These are phyloP conservation scores for Malassezia equina DNA, from an alignment of 1,284 basidiomycete species.

Conservation along the genomic window DNA sequence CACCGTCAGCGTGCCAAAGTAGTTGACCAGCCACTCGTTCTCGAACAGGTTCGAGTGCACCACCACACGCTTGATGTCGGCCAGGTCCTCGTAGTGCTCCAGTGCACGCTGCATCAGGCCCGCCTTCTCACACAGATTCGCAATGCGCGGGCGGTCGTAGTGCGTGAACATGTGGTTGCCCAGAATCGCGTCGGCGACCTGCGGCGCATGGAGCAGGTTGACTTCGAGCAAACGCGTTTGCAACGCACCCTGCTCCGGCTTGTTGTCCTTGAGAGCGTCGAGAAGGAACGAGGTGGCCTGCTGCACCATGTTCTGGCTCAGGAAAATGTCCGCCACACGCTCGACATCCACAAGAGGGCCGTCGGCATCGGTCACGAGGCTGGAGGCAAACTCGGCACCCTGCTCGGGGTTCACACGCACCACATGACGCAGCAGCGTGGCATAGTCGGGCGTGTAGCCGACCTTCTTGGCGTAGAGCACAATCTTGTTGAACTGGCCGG, in stretches of 20 bases:
- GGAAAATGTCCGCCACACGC: conserved; percentile 72
- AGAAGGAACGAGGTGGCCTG: conserved; percentile 96
- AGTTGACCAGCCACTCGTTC: conserved; percentile 90
- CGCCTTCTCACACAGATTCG: conserved; percentile 96
- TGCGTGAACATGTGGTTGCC: conserved; percentile 98
- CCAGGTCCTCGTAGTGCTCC: conserved; percentile 91
- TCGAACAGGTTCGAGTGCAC: conserved; percentile 84
- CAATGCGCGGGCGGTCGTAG: conserved; percentile 91
- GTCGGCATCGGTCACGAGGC: conserved; percentile 82
- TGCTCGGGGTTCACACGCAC: conserved; percentile 96
- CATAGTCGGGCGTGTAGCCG: conserved; percentile 85
- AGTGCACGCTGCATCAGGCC: conserved; percentile 88
- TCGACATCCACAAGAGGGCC: conserved; percentile 92
- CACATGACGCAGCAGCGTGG: conserved; percentile 87
- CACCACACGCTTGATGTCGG: conserved; percentile 94
- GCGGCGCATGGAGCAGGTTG: conserved; percentile 94
- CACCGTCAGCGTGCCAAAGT: conserved; percentile 95
- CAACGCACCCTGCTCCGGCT: conserved; percentile 87
- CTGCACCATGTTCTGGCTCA: conserved; percentile 99
- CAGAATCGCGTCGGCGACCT: conserved; percentile 96
- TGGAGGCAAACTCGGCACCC: conserved; percentile 93
- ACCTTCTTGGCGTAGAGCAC: conserved; percentile 97
- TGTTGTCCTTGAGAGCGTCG: conserved; percentile 98
- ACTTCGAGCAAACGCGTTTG: conserved; percentile 96
- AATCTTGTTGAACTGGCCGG: conserved; percentile 97